Evolutionary conservation across 441 rosid genomes (phyloP).

Genomic region (Pelargonium exstipulatum): DNA sequence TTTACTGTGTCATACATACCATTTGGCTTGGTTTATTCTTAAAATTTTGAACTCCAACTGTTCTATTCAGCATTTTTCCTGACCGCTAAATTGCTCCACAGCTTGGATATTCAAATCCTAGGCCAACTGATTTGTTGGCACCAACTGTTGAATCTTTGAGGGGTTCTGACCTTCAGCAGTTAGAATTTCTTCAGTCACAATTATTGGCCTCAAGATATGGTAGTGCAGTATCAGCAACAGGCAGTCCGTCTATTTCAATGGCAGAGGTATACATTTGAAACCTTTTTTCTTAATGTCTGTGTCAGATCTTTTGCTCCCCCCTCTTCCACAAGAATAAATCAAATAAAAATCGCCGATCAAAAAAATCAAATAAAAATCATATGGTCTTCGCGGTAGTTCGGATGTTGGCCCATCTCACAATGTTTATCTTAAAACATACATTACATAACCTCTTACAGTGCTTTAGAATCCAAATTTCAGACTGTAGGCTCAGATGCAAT

Average conservation of each 20-base stretch:
- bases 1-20: constrained; percentile 1
- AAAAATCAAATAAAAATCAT: neutral
- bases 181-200: constrained; percentile 22
- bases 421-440: neutral
- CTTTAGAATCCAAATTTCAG: neutral
- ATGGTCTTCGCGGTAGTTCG: neutral
- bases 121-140: constrained; percentile 21
- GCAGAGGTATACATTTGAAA: constrained; percentile 33
- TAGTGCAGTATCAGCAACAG: constrained; percentile 22
- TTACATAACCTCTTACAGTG: neutral
- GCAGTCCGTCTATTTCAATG: constrained; percentile 21
- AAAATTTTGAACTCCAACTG: constrained; percentile 9
- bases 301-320: neutral
- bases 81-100: constrained; percentile 19
- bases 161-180: constrained; percentile 10
- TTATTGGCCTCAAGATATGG: constrained; percentile 24
- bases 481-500: neutral
- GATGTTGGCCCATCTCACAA: neutral
- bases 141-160: constrained; percentile 21
- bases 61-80: constrained; percentile 1
- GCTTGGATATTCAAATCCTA: constrained; percentile 25
- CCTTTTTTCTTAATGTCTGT: neutral
- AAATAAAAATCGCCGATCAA: neutral
- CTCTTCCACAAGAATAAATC: neutral
- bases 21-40: neutral